Percentiles rank a stretch among this genome's conserved stretches.
These are phyloP conservation scores for Debaryomyces maramus DNA, from an alignment of 805 yeast species.

Conservation along the genomic window DNA sequence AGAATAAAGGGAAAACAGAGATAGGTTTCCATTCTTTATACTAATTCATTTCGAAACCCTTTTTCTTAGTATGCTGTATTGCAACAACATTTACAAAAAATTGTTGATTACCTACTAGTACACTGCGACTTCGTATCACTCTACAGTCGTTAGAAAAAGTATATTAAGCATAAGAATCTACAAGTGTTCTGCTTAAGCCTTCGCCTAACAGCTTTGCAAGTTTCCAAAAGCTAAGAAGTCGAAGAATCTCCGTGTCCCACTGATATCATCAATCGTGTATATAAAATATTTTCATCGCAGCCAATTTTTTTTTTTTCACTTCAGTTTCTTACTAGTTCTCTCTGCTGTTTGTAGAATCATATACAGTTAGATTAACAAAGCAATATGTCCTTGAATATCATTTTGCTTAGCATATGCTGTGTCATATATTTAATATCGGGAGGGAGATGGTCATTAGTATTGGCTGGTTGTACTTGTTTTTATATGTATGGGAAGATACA, in stretches of 20 bases:
- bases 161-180: not conserved
- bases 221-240: too few relatives aligned
- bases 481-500: constrained; percentile 8
- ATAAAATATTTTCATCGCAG: not conserved
- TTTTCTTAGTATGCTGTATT: not conserved
- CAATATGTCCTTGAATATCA: constrained; percentile 13
- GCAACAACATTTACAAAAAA: not conserved
- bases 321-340: not conserved
- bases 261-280: constrained; percentile 1
- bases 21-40: not conserved
- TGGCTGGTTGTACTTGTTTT: constrained; percentile 18
- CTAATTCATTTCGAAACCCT: not conserved
- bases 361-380: too few relatives aligned
- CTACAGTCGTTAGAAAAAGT: too few relatives aligned
- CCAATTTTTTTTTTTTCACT: constrained; percentile 1
- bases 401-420: constrained; percentile 22
- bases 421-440: constrained; percentile 38
- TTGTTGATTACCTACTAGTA: too few relatives aligned
- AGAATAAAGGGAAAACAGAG: not conserved
- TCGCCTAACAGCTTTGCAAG: too few relatives aligned
- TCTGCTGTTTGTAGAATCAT: not conserved
- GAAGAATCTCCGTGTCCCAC: too few relatives aligned
- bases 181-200: too few relatives aligned
- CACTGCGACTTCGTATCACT: too few relatives aligned
- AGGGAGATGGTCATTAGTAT: constrained; percentile 41